Evolutionary conservation across 2,329 filamentous ascomycete genomes (phyloP), one percentile per base, ranked within the genome.

Genomic region (Paradendryphiella salina): DNA sequence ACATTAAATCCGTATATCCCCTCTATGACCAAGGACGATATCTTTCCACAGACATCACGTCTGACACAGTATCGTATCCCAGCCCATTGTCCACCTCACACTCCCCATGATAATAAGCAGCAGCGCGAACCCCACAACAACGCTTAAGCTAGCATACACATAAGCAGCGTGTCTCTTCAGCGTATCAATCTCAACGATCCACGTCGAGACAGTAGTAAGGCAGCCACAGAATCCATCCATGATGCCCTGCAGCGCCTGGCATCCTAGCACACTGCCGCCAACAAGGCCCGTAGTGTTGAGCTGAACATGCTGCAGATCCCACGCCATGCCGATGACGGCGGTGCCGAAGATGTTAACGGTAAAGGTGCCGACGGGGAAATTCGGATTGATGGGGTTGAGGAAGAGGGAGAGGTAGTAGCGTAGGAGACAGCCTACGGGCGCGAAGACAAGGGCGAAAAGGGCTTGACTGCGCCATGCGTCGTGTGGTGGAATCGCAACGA

Each of bases 281-380:
- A 67, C 61, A 1, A 70, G 26, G 0, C 67, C 71, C 0, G 79
- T 81, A 0, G 79, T 80, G 5, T 71, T 62, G 1, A 76, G 70
- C n/a, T 60, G 51, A 0, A 83, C 77, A 64, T 90, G 90, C 57
- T 90, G 88, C 42, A 96, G 75, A 65, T 95, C 88, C 77, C 83
- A 96, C 23, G 85, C 82, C 80, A 90, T 85, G 11, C 84, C 91
- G 41, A 95, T 72, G 13, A 96, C 73, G 0, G 81, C 81, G 0
- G 89, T 91, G 4, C 92, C 93, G 11, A 87, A 70, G 4, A 95
- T 78, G 65, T 97, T 97, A 21, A 88, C 90, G 0, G 77, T 75
- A 63, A 96, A 96, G 0, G 93, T 97, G 2, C 93, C 93, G 0
- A 96, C 72, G 0, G 93, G 93, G 60, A 96, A 96, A 0, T 80